Evolutionary conservation across 2,329 filamentous ascomycete species (phyloP), one percentile per base, ranked within the genome.

Genomic region (Alternaria incomplexa): DNA sequence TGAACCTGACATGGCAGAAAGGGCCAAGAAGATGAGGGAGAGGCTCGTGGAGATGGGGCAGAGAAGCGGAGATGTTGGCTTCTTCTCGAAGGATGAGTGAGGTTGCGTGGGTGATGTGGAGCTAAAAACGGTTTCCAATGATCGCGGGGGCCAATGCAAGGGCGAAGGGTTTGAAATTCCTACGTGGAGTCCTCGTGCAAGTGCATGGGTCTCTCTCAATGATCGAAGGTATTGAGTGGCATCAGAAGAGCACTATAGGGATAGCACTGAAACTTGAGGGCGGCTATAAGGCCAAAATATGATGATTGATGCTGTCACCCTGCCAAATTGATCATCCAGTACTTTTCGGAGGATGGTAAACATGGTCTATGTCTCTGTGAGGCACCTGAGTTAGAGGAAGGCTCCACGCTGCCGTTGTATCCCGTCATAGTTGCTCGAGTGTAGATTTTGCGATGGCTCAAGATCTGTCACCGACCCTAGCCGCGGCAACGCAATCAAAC

Each of bases 11-110:
- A 92, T 93, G 67, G 84, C 81, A 65, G 71, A 70, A 70, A 81
- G 85, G 67, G 90, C 90, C 1, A 85, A 88, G 77, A 85, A 72
- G 23, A 93, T 93, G 90, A 85, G 89, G 64, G 81, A 82, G 62
- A 83, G 86, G 54, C 79, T 93, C 62, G 83, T 92, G 43, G 83
- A 83, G 65, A 80, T 93, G 84, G 91, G 90, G 13, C 81, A 78
- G 60, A 85, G 85, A 70, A 86, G 84, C 72, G 86, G 85, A 22
- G 83, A 89, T 67, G 87, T 91, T 32, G 90, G 89, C 17, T 93
- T 74, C 48, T 80, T 75, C 58, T 72, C 73, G 2, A 74, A 76
- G 62, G 77, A 79, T 59, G 79, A 80, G 62, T 80, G 30, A 62
- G 43, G 12, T 57, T 40, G 13, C n/a, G 48, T 17, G 30, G 23